Evolutionary conservation across 805 yeast genomes (phyloP), one percentile per base, ranked within the genome.

Genomic region (Monosporozyma solicola): DNA sequence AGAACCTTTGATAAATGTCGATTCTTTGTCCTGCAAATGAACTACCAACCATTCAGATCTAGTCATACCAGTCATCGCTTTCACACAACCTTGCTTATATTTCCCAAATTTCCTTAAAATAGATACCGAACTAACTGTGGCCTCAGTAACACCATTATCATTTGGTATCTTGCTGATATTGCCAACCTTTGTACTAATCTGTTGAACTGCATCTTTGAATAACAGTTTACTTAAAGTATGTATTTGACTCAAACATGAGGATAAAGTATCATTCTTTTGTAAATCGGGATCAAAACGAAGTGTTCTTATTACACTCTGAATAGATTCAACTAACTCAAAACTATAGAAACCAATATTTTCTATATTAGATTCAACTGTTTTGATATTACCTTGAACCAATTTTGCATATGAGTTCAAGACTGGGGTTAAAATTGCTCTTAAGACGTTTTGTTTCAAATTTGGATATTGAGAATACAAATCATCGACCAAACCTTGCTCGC

Each of bases 51-150:
- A 82, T 37, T 74, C 72, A 2, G 89, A 89, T 10, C 83, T 78
- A 27, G 76, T 71, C 66, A 79, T 72, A 7, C 70, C 72, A 1
- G 71, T 69, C 54, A 88, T 80, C 3, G 82, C 77, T 32, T 69
- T 67, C 13, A 71, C 55, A 53, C 67, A 65, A 65, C 86, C 81
- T 13, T 73, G 74, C 48, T 75, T 74, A 62, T 80, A 83, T 54
- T 83, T 88, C 31, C 86, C 75, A 35, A 87, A 72, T 51, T 80
- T 80, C 47, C 88, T 74, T 50, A 89, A 70, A 54, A 82, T 75
- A 0, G 90, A 80, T 72, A 87, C 79, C 8, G 83, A 70, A 54
- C 85, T 92, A n/a, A 84, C 83, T 0, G 87, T 83, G 15, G 82
- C 75, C 60, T 83, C 90, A 45, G 86, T 77, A 47, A 88, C 80